phyloP scores from a whole-genome alignment of 1,139 yeast genomes.

The Blastobotrys proliferans region DNA sequence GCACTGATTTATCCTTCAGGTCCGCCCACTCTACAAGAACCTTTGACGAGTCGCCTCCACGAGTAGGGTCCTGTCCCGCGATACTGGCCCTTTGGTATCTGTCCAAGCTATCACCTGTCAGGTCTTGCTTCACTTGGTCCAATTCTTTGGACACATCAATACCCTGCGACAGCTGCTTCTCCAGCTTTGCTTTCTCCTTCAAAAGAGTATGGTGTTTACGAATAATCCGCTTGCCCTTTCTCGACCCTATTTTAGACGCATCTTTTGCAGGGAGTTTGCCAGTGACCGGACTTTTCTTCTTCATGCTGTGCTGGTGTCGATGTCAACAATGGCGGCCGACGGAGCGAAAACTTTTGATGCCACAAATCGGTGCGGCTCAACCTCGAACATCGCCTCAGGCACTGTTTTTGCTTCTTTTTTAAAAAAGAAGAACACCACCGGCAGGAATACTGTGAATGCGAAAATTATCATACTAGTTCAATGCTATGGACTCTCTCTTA shows the following conservation, averaged over 20 bases:
- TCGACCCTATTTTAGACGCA: constrained; percentile 22
- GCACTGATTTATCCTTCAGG: constrained; percentile 36
- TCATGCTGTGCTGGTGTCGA: constrained; percentile 1
- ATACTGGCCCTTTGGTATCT: constrained; percentile 81
- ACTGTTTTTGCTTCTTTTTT: too few relatives aligned
- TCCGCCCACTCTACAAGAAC: constrained; percentile 64
- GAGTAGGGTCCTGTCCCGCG: constrained; percentile 65
- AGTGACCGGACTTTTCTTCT: constrained; percentile 3
- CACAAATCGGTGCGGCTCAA: too few relatives aligned
- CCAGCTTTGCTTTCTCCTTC: constrained; percentile 29
- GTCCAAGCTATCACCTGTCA: constrained; percentile 44
- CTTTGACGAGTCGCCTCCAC: constrained; percentile 93
- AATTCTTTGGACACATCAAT: constrained; percentile 15
- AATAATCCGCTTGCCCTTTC: constrained; percentile 32
- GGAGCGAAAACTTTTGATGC: background rate
- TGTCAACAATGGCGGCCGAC: background rate
- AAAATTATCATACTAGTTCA: too few relatives aligned
- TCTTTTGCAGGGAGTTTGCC: constrained; percentile 3
- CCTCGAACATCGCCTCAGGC: too few relatives aligned
- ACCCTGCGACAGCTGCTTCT: constrained; percentile 12
- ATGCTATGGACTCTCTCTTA: constrained; percentile 12
- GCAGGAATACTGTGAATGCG: too few relatives aligned
- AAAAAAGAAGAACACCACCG: too few relatives aligned
- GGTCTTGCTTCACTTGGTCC: constrained; percentile 16
- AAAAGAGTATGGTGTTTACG: constrained; percentile 35